Base-by-base conservation (phyloP, 2,329 filamentous ascomycete species). In the Fusarium verrucosum region DNA sequence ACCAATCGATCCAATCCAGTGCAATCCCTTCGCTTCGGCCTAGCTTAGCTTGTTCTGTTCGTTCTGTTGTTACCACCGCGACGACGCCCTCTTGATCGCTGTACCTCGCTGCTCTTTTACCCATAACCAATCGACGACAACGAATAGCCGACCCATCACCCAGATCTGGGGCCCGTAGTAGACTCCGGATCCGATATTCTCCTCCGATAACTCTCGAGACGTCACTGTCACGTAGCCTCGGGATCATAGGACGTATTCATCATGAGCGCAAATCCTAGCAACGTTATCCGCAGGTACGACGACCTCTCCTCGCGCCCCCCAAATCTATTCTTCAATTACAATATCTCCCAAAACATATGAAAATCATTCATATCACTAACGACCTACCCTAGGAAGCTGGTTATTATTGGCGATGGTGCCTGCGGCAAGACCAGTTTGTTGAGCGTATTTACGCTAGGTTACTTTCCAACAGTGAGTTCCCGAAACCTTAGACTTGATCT, bases 361-460 rank as follows among this genome's bases (percentile, higher is more conserved):
- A 22, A 47, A 11, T 22, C 45, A 16, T n/a, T 10, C 47, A 14
- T 17, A 45, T 62, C 25, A 40, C 67, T 69, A 55, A 68, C 63
- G 40, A 49, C 40, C 19, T 47, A 38, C 65, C 17, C 2, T 75
- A 97, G 94, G 83, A 97, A 97, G 82, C 85, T 97, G 75, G 94
- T 97, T 73, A 97, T 97, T 71, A 97, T 97, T 73, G 94, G 94
- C 62, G 94, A 97, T 75, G 95, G 95, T 82, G 95, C 95, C 70
- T 99, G 95, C 80, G 95, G 95, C 73, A 99, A 99, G 84, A 99
- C 95, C 49, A 96, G 92, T 87, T 82, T 99, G 73, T 83, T 99
- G 69, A 97, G 94, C 77, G 95, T 99, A 70, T 99, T 99, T 79
- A 99, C 95, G 32, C 84, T 99, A 51, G 95, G 95, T 57, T 98